These are phyloP conservation scores for Fragosphaeria purpurea DNA, from an alignment of 2,329 filamentous ascomycete species.

Conservation along the genomic window DNA sequence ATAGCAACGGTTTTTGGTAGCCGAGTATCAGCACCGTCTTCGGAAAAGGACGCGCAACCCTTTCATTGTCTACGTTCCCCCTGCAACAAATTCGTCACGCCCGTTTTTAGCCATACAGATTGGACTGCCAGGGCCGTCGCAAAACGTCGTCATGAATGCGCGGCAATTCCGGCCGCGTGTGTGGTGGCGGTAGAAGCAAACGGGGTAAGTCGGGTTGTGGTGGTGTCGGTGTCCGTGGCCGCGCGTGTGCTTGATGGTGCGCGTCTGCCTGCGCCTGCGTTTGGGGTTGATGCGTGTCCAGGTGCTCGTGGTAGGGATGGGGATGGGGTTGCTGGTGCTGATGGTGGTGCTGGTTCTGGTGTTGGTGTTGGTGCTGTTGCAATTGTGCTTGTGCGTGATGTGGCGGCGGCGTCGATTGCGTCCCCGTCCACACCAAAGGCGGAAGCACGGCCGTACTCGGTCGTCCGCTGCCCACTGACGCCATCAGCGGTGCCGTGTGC, in stretches of 20 bases:
- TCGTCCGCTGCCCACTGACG: neutral
- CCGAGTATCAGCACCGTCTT: too few species aligned
- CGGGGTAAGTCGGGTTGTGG: conserved; percentile 7
- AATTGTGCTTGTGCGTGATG: neutral
- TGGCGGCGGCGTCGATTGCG: neutral
- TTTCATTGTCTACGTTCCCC: too few species aligned
- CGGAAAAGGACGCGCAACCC: too few species aligned
- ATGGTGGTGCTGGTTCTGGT: conserved; percentile 3
- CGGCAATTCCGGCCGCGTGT: conserved; percentile 26
- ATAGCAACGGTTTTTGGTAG: too few species aligned
- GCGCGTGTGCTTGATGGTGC: conserved; percentile 1
- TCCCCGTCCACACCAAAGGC: conserved; percentile 9
- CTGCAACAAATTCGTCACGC: too few species aligned
- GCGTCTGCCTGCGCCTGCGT: neutral
- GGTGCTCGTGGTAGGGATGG: conserved; percentile 1
- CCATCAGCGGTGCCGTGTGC: conserved; percentile 18
- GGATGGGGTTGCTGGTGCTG: neutral
- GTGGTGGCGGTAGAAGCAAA: conserved; percentile 10
- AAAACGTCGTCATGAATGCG: conserved; percentile 40
- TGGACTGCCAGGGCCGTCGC: conserved; percentile 38
- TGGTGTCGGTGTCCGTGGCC: conserved; percentile 1
- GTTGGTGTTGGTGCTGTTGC: neutral
- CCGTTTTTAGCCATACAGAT: conserved; percentile 29
- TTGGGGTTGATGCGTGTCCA: neutral
- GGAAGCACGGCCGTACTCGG: conserved; percentile 4